Evolutionary conservation across 176 grass and related monocot species (phyloP), one percentile per base, ranked within the genome.

Genomic region (Lolium perenne): DNA sequence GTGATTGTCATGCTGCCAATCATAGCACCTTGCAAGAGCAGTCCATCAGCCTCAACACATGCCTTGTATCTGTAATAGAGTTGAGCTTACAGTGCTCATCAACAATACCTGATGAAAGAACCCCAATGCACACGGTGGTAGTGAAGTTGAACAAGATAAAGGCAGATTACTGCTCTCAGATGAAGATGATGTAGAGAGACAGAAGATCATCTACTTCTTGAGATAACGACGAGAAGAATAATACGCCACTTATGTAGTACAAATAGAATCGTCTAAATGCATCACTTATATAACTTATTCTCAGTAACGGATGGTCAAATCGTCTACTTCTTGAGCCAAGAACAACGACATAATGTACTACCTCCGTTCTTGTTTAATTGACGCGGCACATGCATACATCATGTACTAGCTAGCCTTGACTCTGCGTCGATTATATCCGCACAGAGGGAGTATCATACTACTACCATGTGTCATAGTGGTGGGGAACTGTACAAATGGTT

Each of bases 121-220:
- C 71, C 50, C 41, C 40, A 11, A 85, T 77, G 82, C 26, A 85
- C 11, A 74, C 65, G 57, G 71, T 85, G 70, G 82, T 76, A 25
- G 58, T 76, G 56, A 85, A 15, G 58, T n/a, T 85, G 82, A 77
- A 54, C 20, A 85, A 41, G 82, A 76, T 77, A 59, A 84, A 63
- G 46, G 23, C 29, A 11, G 79, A 81, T 53, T 81, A 64, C 22
- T 64, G 59, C 41, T 29, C 4, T 3, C 77, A 32, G 16, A 8
- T 63, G 20, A 53, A 32, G 16, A 8, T 63, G 20, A 53, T 48
- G 16, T 76, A 29, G 74, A 76, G 74, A 20, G 2, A 17, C 5
- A 38, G 2, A 1, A 1, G 12, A 12, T 38, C 74, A 3, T 55
- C 15, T 56, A 55, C 55, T 79, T 61, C 38, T 45, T 61, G 38